Conservation (phyloP, 768 basidiomycete genomes). For the Fomitopsis pulvina region DNA sequence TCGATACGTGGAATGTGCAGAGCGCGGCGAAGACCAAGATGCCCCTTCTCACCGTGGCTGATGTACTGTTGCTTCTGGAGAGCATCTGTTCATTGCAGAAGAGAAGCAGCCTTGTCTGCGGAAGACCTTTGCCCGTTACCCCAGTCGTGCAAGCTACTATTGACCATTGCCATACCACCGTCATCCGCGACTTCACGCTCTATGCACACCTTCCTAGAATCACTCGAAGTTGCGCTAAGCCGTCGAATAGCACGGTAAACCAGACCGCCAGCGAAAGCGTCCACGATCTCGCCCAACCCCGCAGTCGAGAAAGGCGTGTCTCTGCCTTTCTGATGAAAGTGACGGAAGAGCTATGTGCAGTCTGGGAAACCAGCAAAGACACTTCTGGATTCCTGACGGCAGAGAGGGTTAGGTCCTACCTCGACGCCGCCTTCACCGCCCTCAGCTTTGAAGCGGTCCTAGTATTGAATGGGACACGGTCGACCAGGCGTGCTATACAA, state of each 20-base stretch:
- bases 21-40: constrained; percentile 31
- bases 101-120: constrained; percentile 37
- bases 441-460: constrained; percentile 67
- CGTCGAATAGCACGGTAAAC: too few relatives aligned
- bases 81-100: constrained; percentile 53
- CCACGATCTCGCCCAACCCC: constrained; percentile 37
- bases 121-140: constrained; percentile 64
- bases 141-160: constrained; percentile 53
- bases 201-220: constrained; percentile 48
- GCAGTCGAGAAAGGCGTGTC: constrained; percentile 53
- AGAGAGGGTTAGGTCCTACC: constrained; percentile 55
- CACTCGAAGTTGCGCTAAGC: too few relatives aligned
- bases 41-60: constrained; percentile 48
- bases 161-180: constrained; percentile 47
- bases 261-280: too few relatives aligned
- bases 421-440: constrained; percentile 65
- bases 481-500: constrained; percentile 58
- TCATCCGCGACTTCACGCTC: constrained; percentile 68
- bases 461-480: constrained; percentile 53
- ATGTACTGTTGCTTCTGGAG: constrained; percentile 59
- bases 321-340: constrained; percentile 58
- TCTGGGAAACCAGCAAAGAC: constrained; percentile 39
- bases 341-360: constrained; percentile 42
- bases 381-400: constrained; percentile 37
- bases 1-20: constrained; percentile 57